A percentile compares a stretch with the other conserved stretches of the same genome.
These are phyloP conservation scores for Emergomyces pasteurianus DNA, from an alignment of 2,329 filamentous ascomycete genomes.

Conservation along the genomic window DNA sequence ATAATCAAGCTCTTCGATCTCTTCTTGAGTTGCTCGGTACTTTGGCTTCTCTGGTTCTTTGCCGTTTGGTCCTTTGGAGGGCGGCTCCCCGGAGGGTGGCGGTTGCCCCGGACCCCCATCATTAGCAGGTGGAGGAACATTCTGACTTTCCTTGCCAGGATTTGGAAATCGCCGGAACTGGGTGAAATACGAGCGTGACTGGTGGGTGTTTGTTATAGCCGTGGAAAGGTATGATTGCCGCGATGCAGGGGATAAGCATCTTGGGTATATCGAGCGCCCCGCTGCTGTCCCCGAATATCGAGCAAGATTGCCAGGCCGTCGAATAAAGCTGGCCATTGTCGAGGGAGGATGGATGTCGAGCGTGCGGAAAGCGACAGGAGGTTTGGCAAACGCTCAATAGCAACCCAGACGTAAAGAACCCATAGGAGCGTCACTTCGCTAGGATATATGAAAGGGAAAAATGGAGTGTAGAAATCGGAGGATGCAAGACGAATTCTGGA, in stretches of 20 bases:
- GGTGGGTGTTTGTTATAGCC: constrained; percentile 22
- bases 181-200: constrained; percentile 32
- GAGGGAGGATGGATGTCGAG: constrained; percentile 20
- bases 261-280: constrained; percentile 37
- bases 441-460: neutral
- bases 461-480: neutral
- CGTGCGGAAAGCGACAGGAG: constrained; percentile 12
- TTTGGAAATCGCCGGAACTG: constrained; percentile 15
- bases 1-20: constrained; percentile 47
- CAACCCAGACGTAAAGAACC: constrained; percentile 15
- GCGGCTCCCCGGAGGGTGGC: constrained; percentile 12
- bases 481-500: neutral
- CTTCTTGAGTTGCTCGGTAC: constrained; percentile 40
- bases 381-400: constrained; percentile 12
- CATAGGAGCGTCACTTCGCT: constrained; percentile 14
- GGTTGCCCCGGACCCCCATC: constrained; percentile 10
- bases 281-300: constrained; percentile 48
- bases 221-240: constrained; percentile 29
- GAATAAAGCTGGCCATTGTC: constrained; percentile 55
- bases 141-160: constrained; percentile 11
- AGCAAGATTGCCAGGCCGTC: constrained; percentile 55
- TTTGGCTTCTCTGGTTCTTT: constrained; percentile 29
- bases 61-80: constrained; percentile 10
- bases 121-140: neutral
- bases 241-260: constrained; percentile 27